phyloP scores from a whole-genome alignment of 352 stramenopile genomes.

The Phytophthora fragariae region DNA sequence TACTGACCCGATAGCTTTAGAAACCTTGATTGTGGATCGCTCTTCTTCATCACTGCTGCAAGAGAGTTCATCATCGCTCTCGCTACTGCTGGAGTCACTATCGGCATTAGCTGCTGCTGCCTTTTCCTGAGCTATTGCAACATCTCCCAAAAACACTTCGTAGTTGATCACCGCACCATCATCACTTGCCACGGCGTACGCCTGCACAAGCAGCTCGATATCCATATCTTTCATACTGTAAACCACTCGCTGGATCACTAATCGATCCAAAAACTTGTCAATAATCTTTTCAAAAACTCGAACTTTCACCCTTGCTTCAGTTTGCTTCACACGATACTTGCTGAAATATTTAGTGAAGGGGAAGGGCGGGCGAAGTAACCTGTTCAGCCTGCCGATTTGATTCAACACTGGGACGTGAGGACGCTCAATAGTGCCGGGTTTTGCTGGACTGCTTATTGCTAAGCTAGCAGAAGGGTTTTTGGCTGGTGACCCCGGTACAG shows the following conservation, averaged over 20 bases:
- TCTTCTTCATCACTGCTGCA: conserved; percentile 55
- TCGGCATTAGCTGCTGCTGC: conserved; percentile 11
- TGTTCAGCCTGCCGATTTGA: conserved; percentile 57
- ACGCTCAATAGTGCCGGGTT: conserved; percentile 7
- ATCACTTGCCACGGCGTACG: conserved; percentile 37
- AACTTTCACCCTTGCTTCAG: conserved; percentile 54
- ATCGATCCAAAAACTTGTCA: conserved; percentile 75
- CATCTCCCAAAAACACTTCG: conserved; percentile 57
- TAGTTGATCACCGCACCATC: conserved; percentile 52
- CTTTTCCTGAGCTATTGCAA: conserved; percentile 48
- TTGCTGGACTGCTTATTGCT: conserved; percentile 5
- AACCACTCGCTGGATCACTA: conserved; percentile 57
- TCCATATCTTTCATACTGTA: conserved; percentile 82
- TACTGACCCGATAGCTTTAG: conserved; percentile 34
- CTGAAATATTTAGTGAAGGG: conserved; percentile 81
- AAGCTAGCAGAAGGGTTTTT: conserved; percentile 25
- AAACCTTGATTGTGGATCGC: conserved; percentile 28
- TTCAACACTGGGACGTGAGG: conserved; percentile 35
- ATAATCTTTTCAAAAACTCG: conserved; percentile 78
- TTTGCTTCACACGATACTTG: conserved; percentile 61
- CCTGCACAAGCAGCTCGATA: conserved; percentile 46
- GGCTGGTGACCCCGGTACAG: conserved; percentile 7
- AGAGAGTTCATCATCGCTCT: conserved; percentile 44
- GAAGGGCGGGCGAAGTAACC: conserved; percentile 56
- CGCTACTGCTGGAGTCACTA: conserved; percentile 39